These are phyloP conservation scores for Pyronema omphalodes DNA, from an alignment of 495 filamentous ascomycete genomes.

Conservation along the genomic window DNA sequence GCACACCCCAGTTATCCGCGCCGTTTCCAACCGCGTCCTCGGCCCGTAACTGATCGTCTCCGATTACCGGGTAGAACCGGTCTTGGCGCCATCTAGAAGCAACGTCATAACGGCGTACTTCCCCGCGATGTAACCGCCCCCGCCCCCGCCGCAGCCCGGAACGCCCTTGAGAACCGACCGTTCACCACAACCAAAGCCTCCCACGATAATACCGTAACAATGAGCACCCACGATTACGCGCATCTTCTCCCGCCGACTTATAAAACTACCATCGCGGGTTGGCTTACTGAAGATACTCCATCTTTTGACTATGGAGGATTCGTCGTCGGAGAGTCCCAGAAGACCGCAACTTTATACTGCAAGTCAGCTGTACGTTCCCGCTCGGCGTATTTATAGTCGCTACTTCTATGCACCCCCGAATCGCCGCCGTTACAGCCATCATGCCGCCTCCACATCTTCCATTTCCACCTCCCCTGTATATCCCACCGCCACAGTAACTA, in stretches of 20 bases:
- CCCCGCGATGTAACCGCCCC: too few species aligned
- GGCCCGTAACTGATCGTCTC: too few species aligned
- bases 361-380: constrained; percentile 44
- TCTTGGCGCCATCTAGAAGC: too few species aligned
- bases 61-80: too few species aligned
- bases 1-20: too few species aligned
- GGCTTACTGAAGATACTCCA: constrained; percentile 90
- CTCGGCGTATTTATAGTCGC: not conserved
- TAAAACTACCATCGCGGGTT: constrained; percentile 59
- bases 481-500: not conserved
- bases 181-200: not conserved
- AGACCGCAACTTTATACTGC: constrained; percentile 69
- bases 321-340: constrained; percentile 65
- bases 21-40: too few species aligned
- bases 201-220: not conserved
- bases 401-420: too few species aligned
- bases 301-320: constrained; percentile 95
- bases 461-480: too few species aligned
- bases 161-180: too few species aligned
- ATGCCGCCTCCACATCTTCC: not conserved
- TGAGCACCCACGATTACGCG: constrained; percentile 34
- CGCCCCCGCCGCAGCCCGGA: too few species aligned
- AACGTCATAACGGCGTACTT: too few species aligned
- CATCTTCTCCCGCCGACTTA: constrained; percentile 72
- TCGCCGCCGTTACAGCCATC: not conserved